Percentiles rank a stretch among this genome's conserved stretches.
Evolutionary conservation across 192 early-diverging fungal genomes (phyloP).

Genomic region (Coemansia sp.): DNA sequence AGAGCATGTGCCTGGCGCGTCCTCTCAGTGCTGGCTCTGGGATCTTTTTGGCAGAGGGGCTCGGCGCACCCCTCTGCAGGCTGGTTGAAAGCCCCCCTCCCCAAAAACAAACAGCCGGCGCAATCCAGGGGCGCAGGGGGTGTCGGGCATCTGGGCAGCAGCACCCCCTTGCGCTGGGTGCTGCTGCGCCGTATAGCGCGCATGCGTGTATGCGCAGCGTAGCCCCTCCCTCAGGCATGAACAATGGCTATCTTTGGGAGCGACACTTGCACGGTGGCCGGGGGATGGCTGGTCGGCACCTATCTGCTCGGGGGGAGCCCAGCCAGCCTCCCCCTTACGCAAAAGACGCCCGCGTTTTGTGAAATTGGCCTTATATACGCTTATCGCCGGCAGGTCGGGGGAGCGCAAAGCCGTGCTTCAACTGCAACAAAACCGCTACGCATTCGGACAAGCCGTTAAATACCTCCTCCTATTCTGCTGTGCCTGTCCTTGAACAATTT

Average conservation of each 20-base stretch:
- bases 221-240: slow-evolving; percentile 22
- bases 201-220: slow-evolving; percentile 27
- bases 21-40: slow-evolving; percentile 4
- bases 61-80: slow-evolving; percentile 15
- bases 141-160: not conserved
- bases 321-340: slow-evolving; percentile 13
- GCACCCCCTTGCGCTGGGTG: slow-evolving; percentile 10
- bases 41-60: not conserved
- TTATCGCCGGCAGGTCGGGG: slow-evolving; percentile 22
- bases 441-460: slow-evolving; percentile 52
- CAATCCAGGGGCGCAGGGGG: slow-evolving; percentile 9
- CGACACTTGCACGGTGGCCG: slow-evolving; percentile 22
- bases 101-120: slow-evolving; percentile 15
- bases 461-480: slow-evolving; percentile 50
- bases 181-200: slow-evolving; percentile 30
- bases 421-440: slow-evolving; percentile 29
- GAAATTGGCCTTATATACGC: slow-evolving; percentile 23
- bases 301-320: slow-evolving; percentile 18
- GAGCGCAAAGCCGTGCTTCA: slow-evolving; percentile 21
- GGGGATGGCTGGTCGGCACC: slow-evolving; percentile 17
- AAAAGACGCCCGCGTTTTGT: not conserved
- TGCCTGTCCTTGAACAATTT: slow-evolving; percentile 45
- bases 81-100: slow-evolving; percentile 10
- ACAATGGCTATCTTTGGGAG: slow-evolving; percentile 23
- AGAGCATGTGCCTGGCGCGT: slow-evolving; percentile 4